Evolutionary conservation across 2,329 filamentous ascomycete species (phyloP).

Genomic region (Fusarium temperatum): DNA sequence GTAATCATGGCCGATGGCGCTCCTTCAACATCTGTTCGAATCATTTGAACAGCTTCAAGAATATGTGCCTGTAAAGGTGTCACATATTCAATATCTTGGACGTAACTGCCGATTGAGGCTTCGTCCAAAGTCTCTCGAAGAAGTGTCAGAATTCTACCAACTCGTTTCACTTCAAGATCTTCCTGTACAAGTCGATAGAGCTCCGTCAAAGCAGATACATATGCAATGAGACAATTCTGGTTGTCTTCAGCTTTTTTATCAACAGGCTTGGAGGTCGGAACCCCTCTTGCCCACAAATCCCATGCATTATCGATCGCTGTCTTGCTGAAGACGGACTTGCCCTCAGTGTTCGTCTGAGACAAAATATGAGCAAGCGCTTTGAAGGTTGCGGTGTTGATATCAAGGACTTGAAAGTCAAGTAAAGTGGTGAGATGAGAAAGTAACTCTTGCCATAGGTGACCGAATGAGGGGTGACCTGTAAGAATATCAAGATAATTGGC

Average conservation of each 20-base stretch:
- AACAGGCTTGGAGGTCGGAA: constrained; percentile 59
- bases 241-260: constrained; percentile 65
- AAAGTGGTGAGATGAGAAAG: constrained; percentile 73
- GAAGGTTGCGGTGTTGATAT: constrained; percentile 76
- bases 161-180: constrained; percentile 68
- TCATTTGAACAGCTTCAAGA: constrained; percentile 71
- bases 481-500: constrained; percentile 80
- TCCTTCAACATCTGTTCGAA: constrained; percentile 71
- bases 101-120: constrained; percentile 73
- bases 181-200: constrained; percentile 79
- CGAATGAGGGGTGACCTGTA: constrained; percentile 71
- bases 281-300: constrained; percentile 73
- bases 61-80: constrained; percentile 78
- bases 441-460: constrained; percentile 78
- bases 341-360: constrained; percentile 56
- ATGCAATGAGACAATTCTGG: constrained; percentile 86
- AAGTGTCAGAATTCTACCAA: constrained; percentile 75
- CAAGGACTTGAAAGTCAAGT: constrained; percentile 70
- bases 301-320: constrained; percentile 70
- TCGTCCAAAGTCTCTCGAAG: constrained; percentile 76
- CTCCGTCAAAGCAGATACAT: constrained; percentile 78
- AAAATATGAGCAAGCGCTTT: constrained; percentile 73
- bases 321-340: constrained; percentile 56
- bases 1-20: constrained; percentile 74
- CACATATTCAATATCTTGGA: constrained; percentile 75